A percentile compares a stretch with the other conserved stretches of the same genome.
phyloP scores from a whole-genome alignment of 2,329 filamentous ascomycete genomes.

The Colletotrichum tanaceti region DNA sequence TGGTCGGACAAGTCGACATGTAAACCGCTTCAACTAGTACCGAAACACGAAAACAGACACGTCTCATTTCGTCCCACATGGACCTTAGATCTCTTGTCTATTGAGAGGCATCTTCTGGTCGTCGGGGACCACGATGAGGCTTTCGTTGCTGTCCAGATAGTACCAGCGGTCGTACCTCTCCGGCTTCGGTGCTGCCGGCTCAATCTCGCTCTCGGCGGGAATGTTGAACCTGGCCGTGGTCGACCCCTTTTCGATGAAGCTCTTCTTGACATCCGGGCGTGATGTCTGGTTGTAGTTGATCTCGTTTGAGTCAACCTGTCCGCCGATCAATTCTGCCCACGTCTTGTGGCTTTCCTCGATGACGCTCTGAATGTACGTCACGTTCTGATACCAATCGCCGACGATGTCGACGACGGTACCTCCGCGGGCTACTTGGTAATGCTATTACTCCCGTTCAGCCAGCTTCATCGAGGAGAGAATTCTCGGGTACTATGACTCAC shows the following conservation, averaged over 20 bases:
- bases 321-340: constrained; percentile 55
- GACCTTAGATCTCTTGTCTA: constrained; percentile 5
- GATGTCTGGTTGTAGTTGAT: constrained; percentile 57
- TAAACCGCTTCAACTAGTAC: too few species aligned
- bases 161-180: constrained; percentile 53
- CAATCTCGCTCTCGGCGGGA: constrained; percentile 46
- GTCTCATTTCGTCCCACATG: too few species aligned
- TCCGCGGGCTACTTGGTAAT: constrained; percentile 55
- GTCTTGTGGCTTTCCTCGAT: constrained; percentile 53
- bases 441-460: constrained; percentile 45
- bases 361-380: constrained; percentile 47
- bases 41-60: not conserved
- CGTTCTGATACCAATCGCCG: constrained; percentile 52
- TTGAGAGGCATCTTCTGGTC: constrained; percentile 7
- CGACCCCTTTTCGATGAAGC: constrained; percentile 49
- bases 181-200: constrained; percentile 48
- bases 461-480: accelerated
- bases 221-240: constrained; percentile 49
- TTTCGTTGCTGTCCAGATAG: constrained; percentile 50
- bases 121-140: constrained; percentile 44
- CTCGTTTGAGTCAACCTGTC: constrained; percentile 50
- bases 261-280: constrained; percentile 46
- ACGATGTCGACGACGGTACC: constrained; percentile 51
- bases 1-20: too few species aligned
- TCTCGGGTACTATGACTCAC: constrained; percentile 44